A percentile compares a stretch with the other conserved stretches of the same genome.
These are phyloP conservation scores for Moesziomyces sp. DNA, from an alignment of 1,284 basidiomycete genomes.

Conservation along the genomic window DNA sequence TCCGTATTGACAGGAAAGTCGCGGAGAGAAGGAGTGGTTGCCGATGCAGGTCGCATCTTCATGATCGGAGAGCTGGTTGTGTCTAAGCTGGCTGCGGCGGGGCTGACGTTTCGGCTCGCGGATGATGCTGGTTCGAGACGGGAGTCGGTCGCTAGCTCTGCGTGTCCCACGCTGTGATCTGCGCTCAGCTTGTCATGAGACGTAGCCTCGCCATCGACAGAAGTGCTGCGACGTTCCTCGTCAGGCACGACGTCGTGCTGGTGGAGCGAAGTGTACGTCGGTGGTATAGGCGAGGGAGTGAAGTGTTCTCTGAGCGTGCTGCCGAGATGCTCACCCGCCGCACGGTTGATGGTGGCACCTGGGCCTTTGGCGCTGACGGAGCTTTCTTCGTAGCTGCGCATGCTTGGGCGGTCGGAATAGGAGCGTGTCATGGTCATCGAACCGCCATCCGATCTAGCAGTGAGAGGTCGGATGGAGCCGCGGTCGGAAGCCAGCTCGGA, in stretches of 20 bases:
- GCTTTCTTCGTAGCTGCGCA: slow-evolving; percentile 39
- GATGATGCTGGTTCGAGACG: neutral
- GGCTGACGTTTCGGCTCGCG: slow-evolving; percentile 11
- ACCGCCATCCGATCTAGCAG: slow-evolving; percentile 22
- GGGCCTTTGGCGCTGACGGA: slow-evolving; percentile 37
- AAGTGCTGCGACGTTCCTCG: slow-evolving; percentile 8
- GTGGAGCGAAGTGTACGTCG: slow-evolving; percentile 2
- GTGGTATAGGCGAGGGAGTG: slow-evolving; percentile 11
- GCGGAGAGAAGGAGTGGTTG: slow-evolving; percentile 29
- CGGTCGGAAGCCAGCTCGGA: slow-evolving; percentile 27
- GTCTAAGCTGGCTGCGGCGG: slow-evolving; percentile 19
- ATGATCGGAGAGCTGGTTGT: slow-evolving; percentile 38
- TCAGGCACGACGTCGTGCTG: slow-evolving; percentile 8
- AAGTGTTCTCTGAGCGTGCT: slow-evolving; percentile 21
- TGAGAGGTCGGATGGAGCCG: slow-evolving; percentile 26
- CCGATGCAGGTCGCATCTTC: slow-evolving; percentile 29
- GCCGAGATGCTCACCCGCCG: slow-evolving; percentile 28
- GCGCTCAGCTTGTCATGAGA: too few relatives aligned
- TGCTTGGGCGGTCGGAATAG: slow-evolving; percentile 30
- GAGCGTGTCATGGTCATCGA: slow-evolving; percentile 21
- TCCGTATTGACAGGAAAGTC: slow-evolving; percentile 35
- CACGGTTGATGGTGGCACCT: slow-evolving; percentile 31
- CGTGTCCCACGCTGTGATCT: too few relatives aligned
- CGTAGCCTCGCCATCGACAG: too few relatives aligned
- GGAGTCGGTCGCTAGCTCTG: neutral